Percentiles rank a stretch among this genome's conserved stretches.
These are phyloP conservation scores for Megacollybia platyphylla DNA, from an alignment of 1,284 basidiomycete genomes.

Conservation along the genomic window DNA sequence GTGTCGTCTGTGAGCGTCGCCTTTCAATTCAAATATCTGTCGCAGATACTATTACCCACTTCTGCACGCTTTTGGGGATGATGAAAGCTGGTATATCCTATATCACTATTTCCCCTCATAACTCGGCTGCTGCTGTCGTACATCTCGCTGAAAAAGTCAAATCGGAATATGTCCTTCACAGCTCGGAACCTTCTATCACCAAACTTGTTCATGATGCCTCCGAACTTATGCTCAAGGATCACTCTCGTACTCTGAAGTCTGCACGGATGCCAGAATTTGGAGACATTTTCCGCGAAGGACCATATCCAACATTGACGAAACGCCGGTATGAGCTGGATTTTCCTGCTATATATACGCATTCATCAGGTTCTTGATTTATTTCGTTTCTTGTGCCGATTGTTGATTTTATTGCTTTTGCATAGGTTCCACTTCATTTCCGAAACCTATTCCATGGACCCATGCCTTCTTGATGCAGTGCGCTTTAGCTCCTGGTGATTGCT, in stretches of 20 bases:
- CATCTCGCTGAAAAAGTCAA: constrained; percentile 6
- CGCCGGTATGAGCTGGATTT: no score
- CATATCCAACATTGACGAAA: no score
- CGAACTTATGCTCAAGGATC: not conserved
- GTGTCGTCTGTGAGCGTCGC: no score
- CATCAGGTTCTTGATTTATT: no score
- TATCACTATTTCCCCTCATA: constrained; percentile 10
- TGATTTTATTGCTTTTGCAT: not conserved
- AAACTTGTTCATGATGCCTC: constrained; percentile 9
- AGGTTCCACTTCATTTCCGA: constrained; percentile 11
- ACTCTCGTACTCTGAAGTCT: not conserved
- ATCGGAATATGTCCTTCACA: constrained; percentile 4
- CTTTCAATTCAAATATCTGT: not conserved
- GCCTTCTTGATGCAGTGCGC: constrained; percentile 6
- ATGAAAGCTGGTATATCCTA: constrained; percentile 6
- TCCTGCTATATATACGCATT: no score
- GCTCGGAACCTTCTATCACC: constrained; percentile 6
- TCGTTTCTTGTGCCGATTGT: no score
- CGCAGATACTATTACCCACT: constrained; percentile 7
- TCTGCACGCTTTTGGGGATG: constrained; percentile 6
- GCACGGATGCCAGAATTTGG: not conserved
- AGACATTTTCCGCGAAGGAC: no score
- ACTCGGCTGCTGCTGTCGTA: constrained; percentile 7
- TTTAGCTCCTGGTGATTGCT: constrained; percentile 3
- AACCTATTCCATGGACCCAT: constrained; percentile 9